These are phyloP conservation scores for Aspergillus viridinutans DNA, from an alignment of 2,329 filamentous ascomycete genomes.

Conservation along the genomic window DNA sequence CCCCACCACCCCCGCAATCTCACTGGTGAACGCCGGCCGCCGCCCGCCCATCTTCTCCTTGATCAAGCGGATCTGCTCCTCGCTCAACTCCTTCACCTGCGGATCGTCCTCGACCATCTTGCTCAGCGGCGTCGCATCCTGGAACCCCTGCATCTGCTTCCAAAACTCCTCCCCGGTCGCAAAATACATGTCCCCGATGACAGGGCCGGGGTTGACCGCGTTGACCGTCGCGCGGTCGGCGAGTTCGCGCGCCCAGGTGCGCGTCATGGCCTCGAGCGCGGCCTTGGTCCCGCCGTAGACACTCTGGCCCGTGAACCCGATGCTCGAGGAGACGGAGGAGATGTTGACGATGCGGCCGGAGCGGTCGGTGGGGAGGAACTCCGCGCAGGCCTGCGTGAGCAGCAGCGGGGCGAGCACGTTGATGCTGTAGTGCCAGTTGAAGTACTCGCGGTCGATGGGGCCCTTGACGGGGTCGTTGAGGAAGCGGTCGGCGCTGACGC, in stretches of 20 bases:
- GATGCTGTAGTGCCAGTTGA: constrained; percentile 68
- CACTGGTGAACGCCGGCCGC: constrained; percentile 61
- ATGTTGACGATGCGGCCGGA: constrained; percentile 62
- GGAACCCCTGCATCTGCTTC: constrained; percentile 56
- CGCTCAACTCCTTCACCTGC: constrained; percentile 52
- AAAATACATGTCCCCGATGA: constrained; percentile 63
- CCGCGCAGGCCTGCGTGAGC: constrained; percentile 67
- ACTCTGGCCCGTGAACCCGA: constrained; percentile 56
- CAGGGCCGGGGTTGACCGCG: constrained; percentile 62
- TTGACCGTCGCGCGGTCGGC: constrained; percentile 61
- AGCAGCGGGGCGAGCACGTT: constrained; percentile 80
- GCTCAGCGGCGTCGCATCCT: constrained; percentile 61
- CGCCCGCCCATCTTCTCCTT: constrained; percentile 54
- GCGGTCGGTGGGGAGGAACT: constrained; percentile 66
- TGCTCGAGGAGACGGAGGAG: constrained; percentile 53
- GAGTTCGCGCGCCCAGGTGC: constrained; percentile 62
- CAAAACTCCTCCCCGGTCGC: constrained; percentile 55
- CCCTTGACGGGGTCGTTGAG: constrained; percentile 63
- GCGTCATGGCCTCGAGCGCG: constrained; percentile 65
- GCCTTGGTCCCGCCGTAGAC: constrained; percentile 65
- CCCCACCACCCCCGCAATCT: constrained; percentile 71
- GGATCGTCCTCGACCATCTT: constrained; percentile 58
- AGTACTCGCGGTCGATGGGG: constrained; percentile 58
- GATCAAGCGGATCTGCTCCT: constrained; percentile 60
- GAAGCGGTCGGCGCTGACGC: constrained; percentile 49